Evolutionary conservation across 352 stramenopile species (phyloP).

Genomic region (Pythium sp.): DNA sequence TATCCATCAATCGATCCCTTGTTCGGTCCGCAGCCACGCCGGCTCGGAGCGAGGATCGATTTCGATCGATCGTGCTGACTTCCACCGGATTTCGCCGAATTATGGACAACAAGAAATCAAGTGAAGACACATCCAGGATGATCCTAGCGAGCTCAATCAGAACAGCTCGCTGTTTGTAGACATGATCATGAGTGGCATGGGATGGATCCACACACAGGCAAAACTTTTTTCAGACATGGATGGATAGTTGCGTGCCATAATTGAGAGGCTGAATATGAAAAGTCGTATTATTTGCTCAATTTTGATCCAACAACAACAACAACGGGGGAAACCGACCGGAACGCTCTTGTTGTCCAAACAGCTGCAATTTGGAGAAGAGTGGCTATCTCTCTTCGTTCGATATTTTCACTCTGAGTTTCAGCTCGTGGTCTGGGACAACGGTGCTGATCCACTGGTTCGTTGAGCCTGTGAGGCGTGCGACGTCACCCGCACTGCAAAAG

Average conservation of each 20-base stretch:
- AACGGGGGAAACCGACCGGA: neutral
- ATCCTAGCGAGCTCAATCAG: neutral
- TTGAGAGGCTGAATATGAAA: neutral
- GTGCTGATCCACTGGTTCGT: neutral
- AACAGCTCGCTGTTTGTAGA: neutral
- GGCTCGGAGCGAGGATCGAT: neutral
- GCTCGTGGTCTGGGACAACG: neutral
- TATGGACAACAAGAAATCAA: conserved; percentile 5
- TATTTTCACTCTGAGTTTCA: neutral
- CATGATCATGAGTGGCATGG: neutral
- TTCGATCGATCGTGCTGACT: neutral
- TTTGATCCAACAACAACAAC: neutral
- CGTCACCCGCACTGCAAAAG: neutral
- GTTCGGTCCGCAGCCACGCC: neutral
- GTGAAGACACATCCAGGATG: conserved; percentile 1
- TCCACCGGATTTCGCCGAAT: conserved; percentile 7
- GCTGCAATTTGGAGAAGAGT: neutral
- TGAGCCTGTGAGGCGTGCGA: conserved; percentile 3
- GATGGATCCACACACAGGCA: neutral
- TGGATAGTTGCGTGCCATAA: neutral
- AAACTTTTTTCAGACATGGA: no score
- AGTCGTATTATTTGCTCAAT: neutral
- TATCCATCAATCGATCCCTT: neutral
- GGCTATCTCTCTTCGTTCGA: neutral
- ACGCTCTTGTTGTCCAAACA: neutral